Base-by-base conservation (phyloP, 148 eudicot genomes). In the Gaultheria prostrata region DNA sequence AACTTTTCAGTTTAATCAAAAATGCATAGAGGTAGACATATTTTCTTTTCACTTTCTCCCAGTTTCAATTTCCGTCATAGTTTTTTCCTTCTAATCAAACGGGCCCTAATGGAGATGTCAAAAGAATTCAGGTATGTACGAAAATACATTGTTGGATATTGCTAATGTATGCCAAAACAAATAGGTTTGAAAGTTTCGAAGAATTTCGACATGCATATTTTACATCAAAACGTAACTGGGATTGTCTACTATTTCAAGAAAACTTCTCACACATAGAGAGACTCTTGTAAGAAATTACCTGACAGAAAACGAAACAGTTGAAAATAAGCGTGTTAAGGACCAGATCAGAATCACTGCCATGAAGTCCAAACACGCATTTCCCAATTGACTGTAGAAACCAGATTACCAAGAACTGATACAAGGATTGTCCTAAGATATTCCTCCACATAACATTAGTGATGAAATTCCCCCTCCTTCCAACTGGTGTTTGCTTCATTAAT, bases 371-470 rank as follows among this genome's bases (percentile, higher is more conserved):
- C 14, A 91, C 15, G 6, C 90, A 82, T 81, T 87, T 89, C 61
- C 99, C 99, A 24, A 82, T 89, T 14, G 91, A 86, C 87, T 94
- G 99, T 57, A 97, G 95, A 80, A 88, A 80, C 95, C 97, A 92
- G 71, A 97, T 94, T 18, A 94, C 88, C 56, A 93, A 26, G 70
- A 97, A 93, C 82, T 97, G 99, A 77, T 97, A 97, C 43, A 94
- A 76, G 28, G 99, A 94, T 87, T 97, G 98, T 39, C 99, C 99
- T 74, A 97, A 83, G 77, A 97, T 94, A 80, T 97, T 97, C 89
- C 99, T 94, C 99, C 98, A 97, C 99, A 97, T 97, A 63, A 95
- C 91, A 82, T 88, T 88, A 86, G 91, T 96, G 76, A 96, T 96
- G 74, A 96, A 96, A 76, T 90, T 93, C 54, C 99, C 98, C 51